A percentile compares a stretch with the other conserved stretches of the same genome.
Conservation (phyloP, 1,139 yeast genomes). For the Nadsonia starkeyi-henricii region DNA sequence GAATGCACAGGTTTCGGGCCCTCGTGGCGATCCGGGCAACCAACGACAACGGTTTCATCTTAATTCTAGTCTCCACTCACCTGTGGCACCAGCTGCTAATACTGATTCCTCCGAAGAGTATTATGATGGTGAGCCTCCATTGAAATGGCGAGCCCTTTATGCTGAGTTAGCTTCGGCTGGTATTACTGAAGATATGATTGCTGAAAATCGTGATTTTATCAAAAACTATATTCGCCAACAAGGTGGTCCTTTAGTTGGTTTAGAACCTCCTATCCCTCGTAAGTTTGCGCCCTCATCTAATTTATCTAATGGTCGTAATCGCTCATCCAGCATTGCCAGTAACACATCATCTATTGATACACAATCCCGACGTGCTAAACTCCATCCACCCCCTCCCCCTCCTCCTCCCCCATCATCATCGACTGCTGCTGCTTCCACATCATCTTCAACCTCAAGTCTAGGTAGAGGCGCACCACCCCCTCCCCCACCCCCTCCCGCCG, state of each 20-base stretch:
- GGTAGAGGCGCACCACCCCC: conserved; percentile 11
- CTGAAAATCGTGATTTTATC: conserved; percentile 70
- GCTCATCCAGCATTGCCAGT: conserved; percentile 4
- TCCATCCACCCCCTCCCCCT: conserved; percentile 32
- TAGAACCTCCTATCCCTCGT: conserved; percentile 76
- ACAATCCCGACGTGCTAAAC: conserved; percentile 28
- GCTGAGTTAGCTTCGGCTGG: conserved; percentile 66
- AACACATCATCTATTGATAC: conserved; percentile 9
- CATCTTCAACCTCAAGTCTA: conserved; percentile 10
- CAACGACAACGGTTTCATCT: conserved; percentile 26
- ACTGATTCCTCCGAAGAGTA: conserved; percentile 27
- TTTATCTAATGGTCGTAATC: conserved; percentile 9
- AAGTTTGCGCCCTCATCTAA: conserved; percentile 23
- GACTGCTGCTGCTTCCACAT: conserved; percentile 14
- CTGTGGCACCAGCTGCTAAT: neutral
- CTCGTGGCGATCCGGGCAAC: conserved; percentile 44
- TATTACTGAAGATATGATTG: conserved; percentile 79
- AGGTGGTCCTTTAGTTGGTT: conserved; percentile 76
- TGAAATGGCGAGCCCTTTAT: conserved; percentile 72
- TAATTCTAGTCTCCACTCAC: neutral
- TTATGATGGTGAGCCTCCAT: conserved; percentile 72
- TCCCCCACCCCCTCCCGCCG: conserved; percentile 14
- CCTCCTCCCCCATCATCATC: conserved; percentile 25
- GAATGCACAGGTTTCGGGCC: conserved; percentile 40
- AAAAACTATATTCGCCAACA: conserved; percentile 61